phyloP scores from a whole-genome alignment of 2,329 filamentous ascomycete species.

The Ophiostoma sp. region DNA sequence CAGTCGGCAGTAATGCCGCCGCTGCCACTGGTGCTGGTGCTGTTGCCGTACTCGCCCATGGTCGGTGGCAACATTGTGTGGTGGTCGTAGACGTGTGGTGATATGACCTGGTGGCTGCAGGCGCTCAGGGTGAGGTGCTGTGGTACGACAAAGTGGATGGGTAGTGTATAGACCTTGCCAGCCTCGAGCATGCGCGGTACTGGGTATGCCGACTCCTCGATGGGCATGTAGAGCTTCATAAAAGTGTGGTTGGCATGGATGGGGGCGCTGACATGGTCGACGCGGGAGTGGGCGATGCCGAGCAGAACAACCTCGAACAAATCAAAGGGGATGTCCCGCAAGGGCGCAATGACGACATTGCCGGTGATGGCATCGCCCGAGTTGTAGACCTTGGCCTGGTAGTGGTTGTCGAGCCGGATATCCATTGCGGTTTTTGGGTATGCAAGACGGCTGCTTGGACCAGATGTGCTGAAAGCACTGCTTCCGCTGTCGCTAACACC shows the following conservation, averaged over 20 bases:
- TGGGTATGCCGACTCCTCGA: slow-evolving; percentile 45
- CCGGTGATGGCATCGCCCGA: slow-evolving; percentile 49
- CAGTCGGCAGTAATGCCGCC: slow-evolving; percentile 35
- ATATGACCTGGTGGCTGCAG: slow-evolving; percentile 47
- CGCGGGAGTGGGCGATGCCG: slow-evolving; percentile 46
- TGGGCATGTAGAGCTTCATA: slow-evolving; percentile 52
- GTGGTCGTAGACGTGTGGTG: slow-evolving; percentile 44
- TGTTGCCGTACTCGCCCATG: slow-evolving; percentile 35
- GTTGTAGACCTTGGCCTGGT: slow-evolving; percentile 51
- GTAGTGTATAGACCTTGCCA: slow-evolving; percentile 46
- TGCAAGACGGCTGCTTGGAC: slow-evolving; percentile 22
- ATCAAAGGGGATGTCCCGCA: slow-evolving; percentile 46
- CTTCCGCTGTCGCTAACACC: slow-evolving; percentile 24
- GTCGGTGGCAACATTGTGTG: slow-evolving; percentile 52
- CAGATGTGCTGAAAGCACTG: slow-evolving; percentile 20
- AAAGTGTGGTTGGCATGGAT: slow-evolving; percentile 49
- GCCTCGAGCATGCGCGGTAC: slow-evolving; percentile 44
- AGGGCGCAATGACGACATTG: slow-evolving; percentile 43
- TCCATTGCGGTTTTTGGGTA: slow-evolving; percentile 38
- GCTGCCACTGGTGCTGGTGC: not conserved
- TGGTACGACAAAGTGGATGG: slow-evolving; percentile 58
- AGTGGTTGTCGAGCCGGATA: slow-evolving; percentile 50
- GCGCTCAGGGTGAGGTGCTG: slow-evolving; percentile 52
- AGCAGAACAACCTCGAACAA: slow-evolving; percentile 49
- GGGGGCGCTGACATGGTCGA: slow-evolving; percentile 48